Evolutionary conservation across 2,329 filamentous ascomycete species (phyloP).

Genomic region (Colletotrichum melonis): DNA sequence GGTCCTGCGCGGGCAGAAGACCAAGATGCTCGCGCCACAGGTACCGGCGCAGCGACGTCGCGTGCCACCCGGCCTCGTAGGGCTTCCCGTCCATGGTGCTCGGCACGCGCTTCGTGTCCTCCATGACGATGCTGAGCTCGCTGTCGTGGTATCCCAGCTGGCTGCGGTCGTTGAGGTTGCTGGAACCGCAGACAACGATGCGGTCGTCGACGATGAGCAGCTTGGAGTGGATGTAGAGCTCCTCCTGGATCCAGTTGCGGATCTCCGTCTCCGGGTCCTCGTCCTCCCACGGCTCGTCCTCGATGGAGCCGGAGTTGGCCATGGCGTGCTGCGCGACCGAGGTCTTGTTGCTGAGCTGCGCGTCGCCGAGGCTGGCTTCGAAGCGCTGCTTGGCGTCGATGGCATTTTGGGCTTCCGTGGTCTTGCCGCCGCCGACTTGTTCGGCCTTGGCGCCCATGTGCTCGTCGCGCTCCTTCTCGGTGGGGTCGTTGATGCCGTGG

Average conservation of each 20-base stretch:
- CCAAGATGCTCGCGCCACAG: slow-evolving; percentile 94
- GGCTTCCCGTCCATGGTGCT: slow-evolving; percentile 83
- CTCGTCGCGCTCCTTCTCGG: slow-evolving; percentile 57
- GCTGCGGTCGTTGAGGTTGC: slow-evolving; percentile 91
- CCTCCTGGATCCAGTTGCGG: slow-evolving; percentile 92
- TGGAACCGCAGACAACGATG: slow-evolving; percentile 85
- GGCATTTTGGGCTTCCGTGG: slow-evolving; percentile 49
- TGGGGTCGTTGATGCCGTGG: slow-evolving; percentile 64
- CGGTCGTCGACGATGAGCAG: slow-evolving; percentile 90
- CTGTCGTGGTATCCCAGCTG: slow-evolving; percentile 92
- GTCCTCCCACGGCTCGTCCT: slow-evolving; percentile 81
- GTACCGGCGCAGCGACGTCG: slow-evolving; percentile 81
- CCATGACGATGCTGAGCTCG: slow-evolving; percentile 90
- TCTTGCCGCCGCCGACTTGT: slow-evolving; percentile 40
- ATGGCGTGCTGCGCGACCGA: slow-evolving; percentile 84
- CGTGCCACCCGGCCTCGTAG: slow-evolving; percentile 84
- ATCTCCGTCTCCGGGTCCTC: slow-evolving; percentile 78
- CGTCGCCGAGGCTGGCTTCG: slow-evolving; percentile 57
- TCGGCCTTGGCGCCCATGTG: slow-evolving; percentile 58
- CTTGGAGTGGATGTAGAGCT: slow-evolving; percentile 95
- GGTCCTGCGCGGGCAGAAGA: slow-evolving; percentile 78
- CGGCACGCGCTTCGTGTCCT: slow-evolving; percentile 78
- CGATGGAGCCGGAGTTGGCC: slow-evolving; percentile 70
- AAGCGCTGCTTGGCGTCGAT: slow-evolving; percentile 64
- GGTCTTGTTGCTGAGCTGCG: slow-evolving; percentile 50